Base-by-base conservation (phyloP, 169 alveolate species). In the Condylostoma magnum region DNA sequence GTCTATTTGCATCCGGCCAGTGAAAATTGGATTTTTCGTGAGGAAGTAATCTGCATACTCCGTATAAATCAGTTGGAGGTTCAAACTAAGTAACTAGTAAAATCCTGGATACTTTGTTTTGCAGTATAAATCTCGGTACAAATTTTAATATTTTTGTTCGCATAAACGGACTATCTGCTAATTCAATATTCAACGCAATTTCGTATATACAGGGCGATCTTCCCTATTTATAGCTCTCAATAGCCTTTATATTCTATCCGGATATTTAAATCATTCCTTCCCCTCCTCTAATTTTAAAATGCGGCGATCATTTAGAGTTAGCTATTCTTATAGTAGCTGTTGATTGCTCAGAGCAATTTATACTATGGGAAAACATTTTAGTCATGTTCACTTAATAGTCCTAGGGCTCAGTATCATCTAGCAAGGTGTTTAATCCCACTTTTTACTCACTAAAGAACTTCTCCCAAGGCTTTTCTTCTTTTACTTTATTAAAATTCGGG, bases 11-110 rank as follows among this genome's bases (percentile, higher is more conserved):
- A 5, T 66, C 63, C 18, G 75, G 75, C 75, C 75, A 66, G 46
- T 66, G 75, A 31, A 66, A 66, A 25, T 22, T 28, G 18, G 65
- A 46, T 46, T 33, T 66, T 47, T 66, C 75, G 18, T 66, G 28
- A 1, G 75, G 63, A 20, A 66, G 44, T 41, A 66, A 31, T n/a
- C 75, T n/a, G 36, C 65, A 41, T 6, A 66, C 75, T 8, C 75
- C 63, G 1, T 27, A 8, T 15, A 20, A 47, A 25, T 41, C 75
- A 12, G 8, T 8, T 46, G 37, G 12, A 66, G 63, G 58, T 27
- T n/a, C 50, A 25, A 10, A 47, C 25, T 66, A 63, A 1, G 75
- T 12, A 12, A 66, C 18, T 22, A 66, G n/a, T n/a, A 47, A 5
- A 10, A 36, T 25, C 8, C 18, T 18, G 15, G 22, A 18, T 22